phyloP scores from a whole-genome alignment of 1,284 basidiomycete genomes.

The Cryptococcus depauperatus region DNA sequence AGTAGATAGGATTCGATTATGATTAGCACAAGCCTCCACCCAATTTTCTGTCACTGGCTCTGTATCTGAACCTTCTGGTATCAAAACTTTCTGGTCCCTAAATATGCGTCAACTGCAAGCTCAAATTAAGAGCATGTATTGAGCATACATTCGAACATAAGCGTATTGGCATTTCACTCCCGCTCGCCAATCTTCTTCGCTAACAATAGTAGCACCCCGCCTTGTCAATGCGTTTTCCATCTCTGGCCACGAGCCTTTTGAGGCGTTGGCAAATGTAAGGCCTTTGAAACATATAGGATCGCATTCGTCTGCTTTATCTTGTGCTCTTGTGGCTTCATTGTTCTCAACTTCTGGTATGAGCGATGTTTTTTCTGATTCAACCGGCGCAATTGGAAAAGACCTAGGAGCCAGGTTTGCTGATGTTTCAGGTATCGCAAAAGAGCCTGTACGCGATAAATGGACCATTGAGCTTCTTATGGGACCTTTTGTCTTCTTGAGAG shows the following conservation, averaged over 20 bases:
- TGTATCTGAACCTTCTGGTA: neutral
- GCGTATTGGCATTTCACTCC: slow-evolving; percentile 37
- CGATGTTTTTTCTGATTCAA: too few species aligned
- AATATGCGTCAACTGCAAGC: neutral
- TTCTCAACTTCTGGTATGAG: slow-evolving; percentile 1
- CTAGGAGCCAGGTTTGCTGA: too few species aligned
- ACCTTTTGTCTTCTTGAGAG: neutral
- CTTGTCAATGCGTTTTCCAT: slow-evolving; percentile 29
- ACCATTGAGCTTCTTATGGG: slow-evolving; percentile 17
- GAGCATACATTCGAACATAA: slow-evolving; percentile 35
- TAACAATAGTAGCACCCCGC: slow-evolving; percentile 30
- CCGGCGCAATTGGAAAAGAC: too few species aligned
- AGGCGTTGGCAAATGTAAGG: slow-evolving; percentile 32
- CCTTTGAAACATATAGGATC: slow-evolving; percentile 31
- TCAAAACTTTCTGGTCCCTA: neutral
- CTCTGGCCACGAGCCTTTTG: slow-evolving; percentile 22
- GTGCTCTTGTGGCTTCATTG: neutral
- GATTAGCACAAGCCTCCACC: slow-evolving; percentile 40
- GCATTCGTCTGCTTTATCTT: neutral
- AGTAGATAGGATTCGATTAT: slow-evolving; percentile 26
- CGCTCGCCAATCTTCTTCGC: slow-evolving; percentile 22
- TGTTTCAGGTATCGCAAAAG: slow-evolving; percentile 15
- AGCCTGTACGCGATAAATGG: slow-evolving; percentile 25
- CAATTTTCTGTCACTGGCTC: slow-evolving; percentile 40
- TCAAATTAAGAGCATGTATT: too few species aligned